phyloP scores from a whole-genome alignment of 2,329 filamentous ascomycete genomes.

The Balansia obtecta region DNA sequence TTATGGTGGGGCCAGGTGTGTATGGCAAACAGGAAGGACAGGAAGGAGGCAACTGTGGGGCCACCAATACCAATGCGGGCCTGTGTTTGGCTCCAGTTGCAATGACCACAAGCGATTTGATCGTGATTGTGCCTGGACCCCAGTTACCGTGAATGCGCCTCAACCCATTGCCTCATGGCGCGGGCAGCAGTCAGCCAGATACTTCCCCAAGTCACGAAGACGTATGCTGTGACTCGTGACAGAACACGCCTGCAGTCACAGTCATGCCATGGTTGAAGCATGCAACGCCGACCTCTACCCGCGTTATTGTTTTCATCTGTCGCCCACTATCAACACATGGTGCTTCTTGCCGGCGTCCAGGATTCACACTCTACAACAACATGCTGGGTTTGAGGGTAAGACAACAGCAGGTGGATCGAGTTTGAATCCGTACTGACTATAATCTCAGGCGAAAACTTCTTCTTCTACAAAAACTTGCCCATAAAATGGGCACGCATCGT shows the following conservation, averaged over 20 bases:
- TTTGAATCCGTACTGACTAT: neutral
- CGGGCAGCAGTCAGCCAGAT: neutral
- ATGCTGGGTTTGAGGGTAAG: slow-evolving; percentile 41
- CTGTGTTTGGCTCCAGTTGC: too few species aligned
- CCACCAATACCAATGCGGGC: too few species aligned
- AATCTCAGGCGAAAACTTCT: slow-evolving; percentile 36
- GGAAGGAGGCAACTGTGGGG: too few species aligned
- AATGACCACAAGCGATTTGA: too few species aligned
- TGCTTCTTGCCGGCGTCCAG: slow-evolving; percentile 42
- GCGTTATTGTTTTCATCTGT: slow-evolving; percentile 50
- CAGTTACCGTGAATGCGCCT: neutral
- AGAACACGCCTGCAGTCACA: slow-evolving; percentile 7
- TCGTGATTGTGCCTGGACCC: neutral
- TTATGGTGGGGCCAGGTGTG: too few species aligned
- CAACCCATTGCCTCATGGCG: neutral
- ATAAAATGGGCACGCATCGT: slow-evolving; percentile 63
- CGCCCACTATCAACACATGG: slow-evolving; percentile 48
- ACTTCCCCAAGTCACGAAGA: neutral
- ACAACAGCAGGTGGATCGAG: neutral
- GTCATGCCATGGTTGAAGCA: slow-evolving; percentile 39
- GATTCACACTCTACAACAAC: slow-evolving; percentile 33
- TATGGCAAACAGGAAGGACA: too few species aligned
- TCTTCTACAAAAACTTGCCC: slow-evolving; percentile 61
- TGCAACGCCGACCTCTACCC: slow-evolving; percentile 35
- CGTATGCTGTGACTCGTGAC: neutral